These are phyloP conservation scores for Basidiobolus heterosporus DNA, from an alignment of 371 early-diverging fungal genomes.

Conservation along the genomic window DNA sequence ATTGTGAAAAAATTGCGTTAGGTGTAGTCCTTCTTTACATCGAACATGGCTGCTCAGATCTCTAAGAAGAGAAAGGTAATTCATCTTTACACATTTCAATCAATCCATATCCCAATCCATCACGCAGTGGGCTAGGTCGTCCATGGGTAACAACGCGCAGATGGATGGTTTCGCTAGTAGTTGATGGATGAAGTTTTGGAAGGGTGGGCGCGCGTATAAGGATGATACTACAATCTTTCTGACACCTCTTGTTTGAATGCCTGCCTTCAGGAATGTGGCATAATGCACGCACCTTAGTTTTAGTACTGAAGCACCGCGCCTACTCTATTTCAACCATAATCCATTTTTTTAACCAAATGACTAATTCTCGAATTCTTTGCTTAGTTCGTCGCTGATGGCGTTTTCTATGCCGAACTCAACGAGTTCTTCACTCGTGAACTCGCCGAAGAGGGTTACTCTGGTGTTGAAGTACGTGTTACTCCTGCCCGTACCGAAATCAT, in stretches of 20 bases:
- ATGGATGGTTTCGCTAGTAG: too few species aligned
- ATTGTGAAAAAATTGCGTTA: too few species aligned
- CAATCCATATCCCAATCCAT: too few species aligned
- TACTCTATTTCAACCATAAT: too few species aligned
- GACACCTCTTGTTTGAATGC: conserved; percentile 12
- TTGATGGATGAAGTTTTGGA: too few species aligned
- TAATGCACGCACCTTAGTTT: conserved; percentile 6
- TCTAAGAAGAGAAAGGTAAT: conserved; percentile 10
- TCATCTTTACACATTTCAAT: background rate
- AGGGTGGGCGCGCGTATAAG: too few species aligned
- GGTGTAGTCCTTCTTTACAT: too few species aligned
- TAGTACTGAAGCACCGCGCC: too few species aligned
- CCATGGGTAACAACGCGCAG: too few species aligned
- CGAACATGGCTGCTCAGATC: conserved; percentile 6
- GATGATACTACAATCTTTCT: background rate
- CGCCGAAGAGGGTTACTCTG: conserved; percentile 79
- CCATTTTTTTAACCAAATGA: too few species aligned
- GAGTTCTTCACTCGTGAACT: conserved; percentile 93
- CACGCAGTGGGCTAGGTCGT: too few species aligned
- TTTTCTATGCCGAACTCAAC: conserved; percentile 98
- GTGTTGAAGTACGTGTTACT: conserved; percentile 96
- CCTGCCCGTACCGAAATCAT: conserved; percentile 98
- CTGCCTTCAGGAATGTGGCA: conserved; percentile 2
- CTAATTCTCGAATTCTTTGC: too few species aligned
- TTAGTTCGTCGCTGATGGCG: conserved; percentile 97